Conservation (phyloP, 441 rosid species). For the Erodium moschatum region DNA sequence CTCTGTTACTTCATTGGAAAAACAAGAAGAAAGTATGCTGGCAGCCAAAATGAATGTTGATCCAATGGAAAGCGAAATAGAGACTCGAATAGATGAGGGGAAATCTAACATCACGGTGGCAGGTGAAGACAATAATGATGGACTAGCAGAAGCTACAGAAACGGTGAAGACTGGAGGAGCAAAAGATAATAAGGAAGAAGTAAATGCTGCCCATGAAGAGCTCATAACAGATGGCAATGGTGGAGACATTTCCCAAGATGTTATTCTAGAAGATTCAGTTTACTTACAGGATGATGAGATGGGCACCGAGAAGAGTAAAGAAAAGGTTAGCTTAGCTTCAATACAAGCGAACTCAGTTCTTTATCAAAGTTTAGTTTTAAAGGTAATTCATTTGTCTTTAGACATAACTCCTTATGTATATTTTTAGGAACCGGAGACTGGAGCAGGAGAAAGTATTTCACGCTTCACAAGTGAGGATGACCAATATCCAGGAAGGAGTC, state of each 20-base stretch:
- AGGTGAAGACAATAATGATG: background rate
- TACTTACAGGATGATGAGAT: constrained; percentile 5
- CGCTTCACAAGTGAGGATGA: background rate
- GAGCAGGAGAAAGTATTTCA: background rate
- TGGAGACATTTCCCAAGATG: background rate
- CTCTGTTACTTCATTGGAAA: background rate
- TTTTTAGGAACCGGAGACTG: background rate
- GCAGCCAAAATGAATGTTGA: background rate
- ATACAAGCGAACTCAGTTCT: background rate
- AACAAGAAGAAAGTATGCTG: background rate
- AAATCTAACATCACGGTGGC: background rate
- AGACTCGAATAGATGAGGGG: background rate
- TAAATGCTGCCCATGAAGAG: background rate
- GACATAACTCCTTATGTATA: background rate
- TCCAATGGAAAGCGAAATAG: background rate
- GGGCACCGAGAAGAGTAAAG: background rate
- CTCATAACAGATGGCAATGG: background rate
- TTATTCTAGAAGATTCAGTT: background rate
- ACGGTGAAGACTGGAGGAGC: background rate
- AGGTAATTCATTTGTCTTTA: background rate
- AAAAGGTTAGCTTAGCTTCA: background rate
- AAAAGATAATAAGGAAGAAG: background rate
- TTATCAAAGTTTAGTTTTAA: background rate
- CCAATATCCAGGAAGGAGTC: background rate
- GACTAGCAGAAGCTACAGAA: constrained; percentile 5